These are phyloP conservation scores for Boletus rubroflammeus DNA, from an alignment of 768 basidiomycete species.

Conservation along the genomic window DNA sequence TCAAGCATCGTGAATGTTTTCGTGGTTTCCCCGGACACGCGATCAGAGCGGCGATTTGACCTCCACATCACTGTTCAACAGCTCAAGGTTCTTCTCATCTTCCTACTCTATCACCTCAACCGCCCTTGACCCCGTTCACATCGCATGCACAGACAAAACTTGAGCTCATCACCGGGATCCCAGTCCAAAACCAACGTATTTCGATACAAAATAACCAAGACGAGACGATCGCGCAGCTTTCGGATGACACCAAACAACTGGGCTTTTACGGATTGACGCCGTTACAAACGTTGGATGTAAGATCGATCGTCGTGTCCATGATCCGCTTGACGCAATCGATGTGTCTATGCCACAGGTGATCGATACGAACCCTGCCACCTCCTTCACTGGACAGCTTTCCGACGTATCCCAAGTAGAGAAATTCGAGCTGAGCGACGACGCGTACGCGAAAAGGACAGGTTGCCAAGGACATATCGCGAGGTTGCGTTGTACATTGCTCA, in stretches of 20 bases:
- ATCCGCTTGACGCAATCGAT: not conserved
- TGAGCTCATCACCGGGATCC: slow-evolving; percentile 89
- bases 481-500: not conserved
- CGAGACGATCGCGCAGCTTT: slow-evolving; percentile 49
- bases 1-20: slow-evolving; percentile 60
- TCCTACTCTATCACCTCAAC: not conserved
- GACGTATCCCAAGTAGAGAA: slow-evolving; percentile 88
- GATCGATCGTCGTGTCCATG: slow-evolving; percentile 13
- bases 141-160: slow-evolving; percentile 58
- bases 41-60: slow-evolving; percentile 84
- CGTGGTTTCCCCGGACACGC: slow-evolving; percentile 84
- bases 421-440: slow-evolving; percentile 80
- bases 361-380: slow-evolving; percentile 71
- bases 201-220: slow-evolving; percentile 57
- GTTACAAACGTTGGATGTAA: slow-evolving; percentile 78
- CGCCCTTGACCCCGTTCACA: not conserved
- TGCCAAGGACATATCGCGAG: not conserved
- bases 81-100: slow-evolving; percentile 63
- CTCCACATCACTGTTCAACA: slow-evolving; percentile 67
- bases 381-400: slow-evolving; percentile 78
- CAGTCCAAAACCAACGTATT: slow-evolving; percentile 67
- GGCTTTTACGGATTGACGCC: slow-evolving; percentile 73
- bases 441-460: slow-evolving; percentile 83
- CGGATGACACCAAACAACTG: slow-evolving; percentile 64
- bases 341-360: slow-evolving; percentile 46